Evolutionary conservation across 768 basidiomycete species (phyloP).

Genomic region (Calocybe cyanea): DNA sequence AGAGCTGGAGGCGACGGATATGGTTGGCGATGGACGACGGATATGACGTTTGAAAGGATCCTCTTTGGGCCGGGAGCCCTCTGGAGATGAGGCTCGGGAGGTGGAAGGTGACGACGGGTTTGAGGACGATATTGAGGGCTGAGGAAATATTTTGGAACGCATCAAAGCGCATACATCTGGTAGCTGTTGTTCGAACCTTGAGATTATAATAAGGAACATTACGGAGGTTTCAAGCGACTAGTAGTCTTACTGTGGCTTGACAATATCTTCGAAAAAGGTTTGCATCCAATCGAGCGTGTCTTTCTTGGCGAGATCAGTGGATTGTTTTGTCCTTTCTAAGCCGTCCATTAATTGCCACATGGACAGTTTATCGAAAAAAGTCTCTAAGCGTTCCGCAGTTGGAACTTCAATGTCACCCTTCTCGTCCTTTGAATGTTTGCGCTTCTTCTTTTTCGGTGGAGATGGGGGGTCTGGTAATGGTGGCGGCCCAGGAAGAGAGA

Average conservation of each 20-base stretch:
- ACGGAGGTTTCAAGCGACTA: neutral
- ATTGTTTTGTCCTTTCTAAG: constrained; percentile 21
- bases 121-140: constrained; percentile 58
- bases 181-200: constrained; percentile 52
- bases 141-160: constrained; percentile 62
- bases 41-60: constrained; percentile 1
- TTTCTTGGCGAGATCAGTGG: constrained; percentile 18
- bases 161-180: constrained; percentile 56
- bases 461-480: constrained; percentile 15
- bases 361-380: constrained; percentile 75
- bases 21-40: constrained; percentile 19
- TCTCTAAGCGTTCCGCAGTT: constrained; percentile 56
- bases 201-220: neutral
- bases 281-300: constrained; percentile 70
- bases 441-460: constrained; percentile 27
- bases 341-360: constrained; percentile 67
- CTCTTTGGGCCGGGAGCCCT: constrained; percentile 5
- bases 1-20: constrained; percentile 19
- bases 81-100: constrained; percentile 30
- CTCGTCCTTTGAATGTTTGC: constrained; percentile 24
- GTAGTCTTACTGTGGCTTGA: constrained; percentile 56
- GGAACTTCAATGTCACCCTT: constrained; percentile 17
- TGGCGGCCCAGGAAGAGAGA: constrained; percentile 53
- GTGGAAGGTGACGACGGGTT: constrained; percentile 30
- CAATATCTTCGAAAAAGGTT: constrained; percentile 59